Evolutionary conservation across 768 basidiomycete species (phyloP), one percentile per base, ranked within the genome.

Genomic region (Mycena crocata): DNA sequence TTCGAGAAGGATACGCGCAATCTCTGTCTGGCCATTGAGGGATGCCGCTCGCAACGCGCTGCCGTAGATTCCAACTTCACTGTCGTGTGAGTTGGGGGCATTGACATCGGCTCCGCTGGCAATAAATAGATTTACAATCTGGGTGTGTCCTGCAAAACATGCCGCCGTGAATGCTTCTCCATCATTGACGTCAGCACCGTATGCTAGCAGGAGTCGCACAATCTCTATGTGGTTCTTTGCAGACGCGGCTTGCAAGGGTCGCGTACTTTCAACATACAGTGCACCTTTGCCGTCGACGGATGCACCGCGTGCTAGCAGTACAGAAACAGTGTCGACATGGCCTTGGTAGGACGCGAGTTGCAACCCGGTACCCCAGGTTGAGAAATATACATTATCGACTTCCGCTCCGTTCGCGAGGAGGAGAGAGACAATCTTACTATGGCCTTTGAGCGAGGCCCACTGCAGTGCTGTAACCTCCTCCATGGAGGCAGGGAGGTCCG

Each of bases 1-100:
- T 32, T 58, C 37, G 3, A 68, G 40, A 1, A 68, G 67, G 37
- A 68, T n/a, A 23, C 48, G 31, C 13, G 44, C 62, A 57, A 68
- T 59, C 4, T 54, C 55, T 10, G 30, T 26, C 2, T 34, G 15
- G 28, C 35, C 39, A 3, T 14, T 9, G 13, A 21, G 15, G 19
- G 13, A 35, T 26, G 56, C 56, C 3, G 28, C 28, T 4, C 48
- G 57, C 31, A 58, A 37, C 30, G 44, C 42, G 31, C 40, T 57
- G 31, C 35, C 56, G 56, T 30, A 32, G 12, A 35, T n/a, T 44
- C 10, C 42, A 21, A 12, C 34, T 23, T 49, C 17, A n/a, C n/a
- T n/a, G n/a, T n/a, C n/a, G n/a, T n/a, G n/a, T n/a, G n/a, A n/a
- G n/a, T n/a, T n/a, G n/a, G n/a, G n/a, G 6, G 30, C 12, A 17